phyloP scores from a whole-genome alignment of 1,284 basidiomycete genomes.

The Trichosporon asahii region DNA sequence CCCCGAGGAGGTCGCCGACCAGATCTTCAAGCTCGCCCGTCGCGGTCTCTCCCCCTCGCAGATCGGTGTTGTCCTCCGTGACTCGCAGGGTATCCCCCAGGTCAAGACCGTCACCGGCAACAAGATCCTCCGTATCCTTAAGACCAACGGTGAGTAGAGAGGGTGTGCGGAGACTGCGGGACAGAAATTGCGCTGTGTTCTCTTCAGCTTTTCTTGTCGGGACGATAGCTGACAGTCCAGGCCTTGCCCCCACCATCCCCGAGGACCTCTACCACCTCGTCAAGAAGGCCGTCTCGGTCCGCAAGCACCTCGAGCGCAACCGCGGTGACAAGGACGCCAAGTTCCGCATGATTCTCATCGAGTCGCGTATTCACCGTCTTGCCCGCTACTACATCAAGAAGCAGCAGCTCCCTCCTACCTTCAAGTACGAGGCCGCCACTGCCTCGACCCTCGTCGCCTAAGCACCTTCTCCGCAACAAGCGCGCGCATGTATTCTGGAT shows the following conservation, averaged over 20 bases:
- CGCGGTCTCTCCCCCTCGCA: conserved; percentile 97
- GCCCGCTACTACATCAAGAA: conserved; percentile 97
- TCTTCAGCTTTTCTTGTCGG: not conserved
- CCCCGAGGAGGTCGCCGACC: conserved; percentile 90
- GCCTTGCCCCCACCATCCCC: conserved; percentile 94
- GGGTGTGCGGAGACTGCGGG: too few species aligned
- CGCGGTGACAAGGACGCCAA: conserved; percentile 97
- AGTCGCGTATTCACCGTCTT: conserved; percentile 96
- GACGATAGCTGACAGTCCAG: conserved; percentile 51
- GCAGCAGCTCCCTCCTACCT: conserved; percentile 94
- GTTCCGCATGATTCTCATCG: conserved; percentile 96
- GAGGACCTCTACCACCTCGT: conserved; percentile 99
- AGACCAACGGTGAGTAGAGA: conserved; percentile 81
- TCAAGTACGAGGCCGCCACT: conserved; percentile 94
- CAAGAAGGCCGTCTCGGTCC: conserved; percentile 99
- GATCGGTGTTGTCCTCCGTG: conserved; percentile 96
- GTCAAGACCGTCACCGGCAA: conserved; percentile 98
- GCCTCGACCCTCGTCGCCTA: conserved; percentile 62
- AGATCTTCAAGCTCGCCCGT: conserved; percentile 95
- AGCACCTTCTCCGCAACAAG: conserved; percentile 17
- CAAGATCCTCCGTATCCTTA: conserved; percentile 99
- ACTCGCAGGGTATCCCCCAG: conserved; percentile 92
- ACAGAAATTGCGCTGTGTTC: too few species aligned
- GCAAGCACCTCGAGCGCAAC: conserved; percentile 98
- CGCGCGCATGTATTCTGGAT: conserved; percentile 7